Evolutionary conservation across 768 basidiomycete genomes (phyloP), one percentile per base, ranked within the genome.

Genomic region (Leccinum disarticulatum): DNA sequence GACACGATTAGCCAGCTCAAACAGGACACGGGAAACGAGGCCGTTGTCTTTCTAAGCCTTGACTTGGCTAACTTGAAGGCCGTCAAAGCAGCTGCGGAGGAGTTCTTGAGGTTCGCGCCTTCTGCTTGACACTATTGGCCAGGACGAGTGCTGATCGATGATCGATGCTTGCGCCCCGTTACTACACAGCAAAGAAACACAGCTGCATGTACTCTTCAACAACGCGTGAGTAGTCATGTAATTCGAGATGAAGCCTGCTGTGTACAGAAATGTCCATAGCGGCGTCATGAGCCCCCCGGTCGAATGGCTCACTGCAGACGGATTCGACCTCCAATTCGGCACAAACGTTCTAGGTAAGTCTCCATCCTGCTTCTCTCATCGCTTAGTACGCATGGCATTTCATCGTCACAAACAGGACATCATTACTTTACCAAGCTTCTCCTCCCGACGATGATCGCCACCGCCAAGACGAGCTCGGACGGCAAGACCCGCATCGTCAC

Each of bases 391-490:
- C 8, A n/a, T 41, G 38, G 2, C 17, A 19, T 19, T 41, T 17
- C 38, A 41, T 41, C n/a, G 15, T 38, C 47, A 17, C 27, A 1
- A 25, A 3, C 60, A 84, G 86, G 87, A 2, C 88, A 84, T 65
- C 85, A 80, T 66, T 79, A 83, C 64, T 77, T 90, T 57, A 87
- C 85, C 2, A 73, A 76, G 48, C 74, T 80, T 14, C 77, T 87
- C 25, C 77, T 87, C 27, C 83, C 84, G 4, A 74, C 74, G 4
- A 74, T 84, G 28, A 65, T 78, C 22, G 72, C 74, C 4, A 79
- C 76, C 2, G 76, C 79, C 22, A 72, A 70, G 43, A 64, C 70
- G 6, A 69, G 77, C 6, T 68, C 77, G 1, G 78, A 79, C 30
- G 73, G 76, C 51, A 79, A 79, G 48, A 69, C 77, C 4, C 82